Base-by-base conservation (phyloP, 1,139 yeast genomes). In the Magnusiomyces ingens region DNA sequence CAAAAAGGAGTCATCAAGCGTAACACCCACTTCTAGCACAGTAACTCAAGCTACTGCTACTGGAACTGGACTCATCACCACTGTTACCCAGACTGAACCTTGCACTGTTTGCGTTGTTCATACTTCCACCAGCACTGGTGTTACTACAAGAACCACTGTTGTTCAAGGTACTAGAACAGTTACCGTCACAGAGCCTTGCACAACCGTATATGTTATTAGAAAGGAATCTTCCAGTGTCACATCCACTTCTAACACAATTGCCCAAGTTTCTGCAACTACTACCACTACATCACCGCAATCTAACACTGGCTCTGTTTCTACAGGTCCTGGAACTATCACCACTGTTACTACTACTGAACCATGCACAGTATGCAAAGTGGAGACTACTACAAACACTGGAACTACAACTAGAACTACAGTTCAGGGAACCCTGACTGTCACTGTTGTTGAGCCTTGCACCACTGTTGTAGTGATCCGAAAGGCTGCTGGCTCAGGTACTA, bases 361-460 rank as follows among this genome's bases (percentile, higher is more conserved):
- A 22, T 43, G 46, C 46, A 13, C 18, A 10, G 46, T 21, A 3
- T 43, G 46, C 22, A 15, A 21, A 10, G 22, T 15, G 3, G 11
- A 21, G 17, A 43, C 46, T 4, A 3, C 11, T 6, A 22, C 35
- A 6, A 17, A 17, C 22, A 43, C 46, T 3, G 46, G 46, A 4
- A 3, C 13, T 12, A 43, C 46, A 10, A 43, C 46, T 15, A 19
- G 22, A 15, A 43, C 46, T 21, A 22, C 35, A 10, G 22, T 26
- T 10, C 6, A 15, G 3, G 11, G 15, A 17, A 26, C n/a, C 10
- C 11, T 11, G 13, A 21, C 35, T 22, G 35, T 43, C 17, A 43
- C 46, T 10, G 46, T 43, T 21, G 22, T 35, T 29, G 47, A 26
- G 13, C 47, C 47, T 6, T 44, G 47, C 21, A 32, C 37, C 21